Evolutionary conservation across 1,139 yeast species (phyloP), one percentile per base, ranked within the genome.

Genomic region (Scheffersomyces stambukii): DNA sequence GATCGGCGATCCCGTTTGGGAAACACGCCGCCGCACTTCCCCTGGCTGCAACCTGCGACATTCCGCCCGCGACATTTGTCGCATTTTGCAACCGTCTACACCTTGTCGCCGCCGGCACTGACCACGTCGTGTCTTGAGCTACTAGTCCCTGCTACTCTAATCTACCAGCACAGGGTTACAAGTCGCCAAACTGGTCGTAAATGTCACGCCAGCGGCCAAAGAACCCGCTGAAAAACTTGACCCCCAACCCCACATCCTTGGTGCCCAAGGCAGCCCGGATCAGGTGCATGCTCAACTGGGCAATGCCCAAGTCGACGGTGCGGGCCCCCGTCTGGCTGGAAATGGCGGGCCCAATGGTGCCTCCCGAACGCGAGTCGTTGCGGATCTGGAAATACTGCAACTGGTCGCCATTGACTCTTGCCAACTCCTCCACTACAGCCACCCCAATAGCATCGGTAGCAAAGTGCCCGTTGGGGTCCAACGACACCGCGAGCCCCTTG

Each of bases 251-350:
- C 23, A 60, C 52, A 34, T 67, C 74, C 35, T 60, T 63, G 26
- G 55, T 57, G 2, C 74, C 74, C 33, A 61, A 48, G 15, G 60
- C 47, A 5, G 70, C 67, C 33, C 74, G 48, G 25, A 66, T 63
- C 4, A 67, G 59, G 42, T 67, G 74, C 74, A 67, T 67, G 18
- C 69, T 54, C 30, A 67, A 52, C 32, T 65, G 70, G 7, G 72
- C 63, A 30, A 66, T 48, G 5, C 74, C 74, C 19, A 67, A 64
- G 40, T 67, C 74, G 25, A 67, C 53, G 10, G 65, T 60, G 31
- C 69, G 49, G 5, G 71, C 70, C 2, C 74, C 74, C 2, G 64
- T 60, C 43, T 34, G 69, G 43, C 47, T 55, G 33, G 48, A 63
- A 29, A 51, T 46, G 1, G 49, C 55, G 2, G 74, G 73, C 1